phyloP scores from a whole-genome alignment of 768 basidiomycete species.

The Neoboletus subvelutipes region DNA sequence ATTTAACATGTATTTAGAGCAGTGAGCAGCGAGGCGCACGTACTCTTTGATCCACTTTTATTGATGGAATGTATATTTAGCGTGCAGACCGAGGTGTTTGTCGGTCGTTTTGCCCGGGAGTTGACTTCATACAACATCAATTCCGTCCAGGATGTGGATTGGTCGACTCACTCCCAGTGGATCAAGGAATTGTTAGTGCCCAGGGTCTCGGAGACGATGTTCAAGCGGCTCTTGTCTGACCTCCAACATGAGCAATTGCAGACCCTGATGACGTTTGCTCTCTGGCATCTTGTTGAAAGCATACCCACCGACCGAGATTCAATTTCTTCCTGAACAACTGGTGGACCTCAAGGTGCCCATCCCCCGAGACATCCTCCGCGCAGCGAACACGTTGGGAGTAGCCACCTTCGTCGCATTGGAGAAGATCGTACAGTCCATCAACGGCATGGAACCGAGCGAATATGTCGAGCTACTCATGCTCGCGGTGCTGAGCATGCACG shows the following conservation, averaged over 20 bases:
- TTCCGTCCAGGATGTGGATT: conserved; percentile 41
- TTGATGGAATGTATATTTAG: conserved; percentile 24
- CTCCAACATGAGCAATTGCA: conserved; percentile 20
- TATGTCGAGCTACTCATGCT: conserved; percentile 57
- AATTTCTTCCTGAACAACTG: conserved; percentile 34
- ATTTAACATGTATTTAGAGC: conserved; percentile 67
- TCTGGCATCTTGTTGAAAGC: conserved; percentile 51
- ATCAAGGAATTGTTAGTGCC: conserved; percentile 36
- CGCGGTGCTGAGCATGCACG: conserved; percentile 52
- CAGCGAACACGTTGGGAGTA: conserved; percentile 53
- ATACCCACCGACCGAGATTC: conserved; percentile 43
- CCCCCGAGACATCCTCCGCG: conserved; percentile 49
- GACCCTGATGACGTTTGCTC: conserved; percentile 23
- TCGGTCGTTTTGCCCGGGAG: conserved; percentile 48
- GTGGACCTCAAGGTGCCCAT: conserved; percentile 33
- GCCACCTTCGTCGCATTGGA: conserved; percentile 60
- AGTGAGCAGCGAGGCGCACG: conserved; percentile 52
- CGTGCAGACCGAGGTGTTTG: conserved; percentile 45
- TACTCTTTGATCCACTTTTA: not conserved
- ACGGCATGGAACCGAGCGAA: conserved; percentile 36
- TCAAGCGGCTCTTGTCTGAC: conserved; percentile 24
- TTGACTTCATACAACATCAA: conserved; percentile 42
- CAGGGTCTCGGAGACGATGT: conserved; percentile 12
- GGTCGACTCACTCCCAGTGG: conserved; percentile 35
- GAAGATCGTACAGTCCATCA: conserved; percentile 48